Evolutionary conservation across 352 stramenopile species (phyloP).

Genomic region (Phytophthora cryptogea): DNA sequence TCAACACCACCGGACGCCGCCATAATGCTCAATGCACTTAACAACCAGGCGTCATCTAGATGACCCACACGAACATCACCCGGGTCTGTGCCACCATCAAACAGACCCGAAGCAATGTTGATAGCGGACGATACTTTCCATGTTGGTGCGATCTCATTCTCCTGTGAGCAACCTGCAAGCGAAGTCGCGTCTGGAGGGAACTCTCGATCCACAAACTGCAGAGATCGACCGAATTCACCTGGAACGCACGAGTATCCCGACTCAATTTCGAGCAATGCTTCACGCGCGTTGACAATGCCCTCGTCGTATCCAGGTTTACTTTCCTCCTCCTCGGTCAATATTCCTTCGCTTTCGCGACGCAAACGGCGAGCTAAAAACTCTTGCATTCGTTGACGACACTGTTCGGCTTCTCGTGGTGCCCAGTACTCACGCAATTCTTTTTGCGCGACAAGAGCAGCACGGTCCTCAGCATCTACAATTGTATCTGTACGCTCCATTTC

Average conservation of each 20-base stretch:
- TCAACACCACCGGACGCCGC: slow-evolving; percentile 88
- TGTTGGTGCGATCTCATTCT: slow-evolving; percentile 51
- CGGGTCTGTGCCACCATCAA: slow-evolving; percentile 92
- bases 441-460: slow-evolving; percentile 50
- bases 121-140: slow-evolving; percentile 90
- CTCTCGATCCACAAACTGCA: slow-evolving; percentile 90
- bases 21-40: slow-evolving; percentile 92
- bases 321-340: slow-evolving; percentile 45
- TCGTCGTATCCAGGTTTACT: slow-evolving; percentile 60
- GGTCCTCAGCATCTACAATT: slow-evolving; percentile 79
- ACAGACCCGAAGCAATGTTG: slow-evolving; percentile 88
- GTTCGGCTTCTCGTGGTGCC: slow-evolving; percentile 62
- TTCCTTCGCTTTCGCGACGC: slow-evolving; percentile 70
- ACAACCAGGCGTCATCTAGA: slow-evolving; percentile 89
- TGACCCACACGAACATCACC: slow-evolving; percentile 87
- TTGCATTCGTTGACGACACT: slow-evolving; percentile 73
- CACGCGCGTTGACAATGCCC: slow-evolving; percentile 76
- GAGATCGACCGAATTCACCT: slow-evolving; percentile 73
- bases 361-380: slow-evolving; percentile 78
- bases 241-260: slow-evolving; percentile 77
- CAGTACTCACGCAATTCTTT: slow-evolving; percentile 58
- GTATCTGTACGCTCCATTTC: slow-evolving; percentile 83
- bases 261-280: slow-evolving; percentile 87
- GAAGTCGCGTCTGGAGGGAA: slow-evolving; percentile 86
- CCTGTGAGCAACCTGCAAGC: slow-evolving; percentile 62